Evolutionary conservation across 2,329 filamentous ascomycete species (phyloP).

Genomic region (Ophiostoma fasciatum): DNA sequence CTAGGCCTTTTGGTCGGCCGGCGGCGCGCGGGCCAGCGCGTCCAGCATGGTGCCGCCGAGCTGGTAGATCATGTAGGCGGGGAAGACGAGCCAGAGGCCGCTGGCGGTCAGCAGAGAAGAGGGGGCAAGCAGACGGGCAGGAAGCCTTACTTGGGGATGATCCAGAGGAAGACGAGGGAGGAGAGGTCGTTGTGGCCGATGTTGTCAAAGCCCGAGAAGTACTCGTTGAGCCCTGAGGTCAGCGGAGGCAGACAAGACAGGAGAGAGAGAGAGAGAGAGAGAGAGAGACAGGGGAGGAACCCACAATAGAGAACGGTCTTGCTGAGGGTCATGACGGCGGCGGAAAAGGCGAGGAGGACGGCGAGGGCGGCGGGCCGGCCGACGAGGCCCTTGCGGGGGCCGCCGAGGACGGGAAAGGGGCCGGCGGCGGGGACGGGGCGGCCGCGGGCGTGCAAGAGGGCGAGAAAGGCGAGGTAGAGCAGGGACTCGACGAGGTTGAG

Average conservation of each 20-base stretch:
- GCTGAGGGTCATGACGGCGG: slow-evolving; percentile 44
- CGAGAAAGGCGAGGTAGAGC: slow-evolving; percentile 20
- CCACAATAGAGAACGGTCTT: slow-evolving; percentile 47
- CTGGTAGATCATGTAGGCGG: slow-evolving; percentile 34
- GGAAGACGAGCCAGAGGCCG: slow-evolving; percentile 39
- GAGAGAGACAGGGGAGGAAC: slow-evolving; percentile 14
- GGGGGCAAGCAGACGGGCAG: background rate
- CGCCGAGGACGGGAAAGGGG: background rate
- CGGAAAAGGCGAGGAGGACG: slow-evolving; percentile 34
- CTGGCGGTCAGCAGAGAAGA: slow-evolving; percentile 18
- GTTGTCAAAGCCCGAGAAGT: slow-evolving; percentile 38
- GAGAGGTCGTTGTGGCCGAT: slow-evolving; percentile 37
- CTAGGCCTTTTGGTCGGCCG: slow-evolving; percentile 23
- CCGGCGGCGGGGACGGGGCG: slow-evolving; percentile 7
- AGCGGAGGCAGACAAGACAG: background rate
- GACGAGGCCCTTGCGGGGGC: slow-evolving; percentile 19
- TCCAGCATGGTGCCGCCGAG: slow-evolving; percentile 34
- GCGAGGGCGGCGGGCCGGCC: slow-evolving; percentile 31
- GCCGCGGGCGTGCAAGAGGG: slow-evolving; percentile 19
- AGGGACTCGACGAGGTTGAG: slow-evolving; percentile 24
- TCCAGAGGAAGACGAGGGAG: slow-evolving; percentile 37
- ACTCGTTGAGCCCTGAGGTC: slow-evolving; percentile 37
- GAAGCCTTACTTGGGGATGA: slow-evolving; percentile 42
- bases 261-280: background rate
- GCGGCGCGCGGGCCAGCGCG: slow-evolving; percentile 25